These are phyloP conservation scores for Sugiyamaella chiloensis DNA, from an alignment of 805 yeast species.

Conservation along the genomic window DNA sequence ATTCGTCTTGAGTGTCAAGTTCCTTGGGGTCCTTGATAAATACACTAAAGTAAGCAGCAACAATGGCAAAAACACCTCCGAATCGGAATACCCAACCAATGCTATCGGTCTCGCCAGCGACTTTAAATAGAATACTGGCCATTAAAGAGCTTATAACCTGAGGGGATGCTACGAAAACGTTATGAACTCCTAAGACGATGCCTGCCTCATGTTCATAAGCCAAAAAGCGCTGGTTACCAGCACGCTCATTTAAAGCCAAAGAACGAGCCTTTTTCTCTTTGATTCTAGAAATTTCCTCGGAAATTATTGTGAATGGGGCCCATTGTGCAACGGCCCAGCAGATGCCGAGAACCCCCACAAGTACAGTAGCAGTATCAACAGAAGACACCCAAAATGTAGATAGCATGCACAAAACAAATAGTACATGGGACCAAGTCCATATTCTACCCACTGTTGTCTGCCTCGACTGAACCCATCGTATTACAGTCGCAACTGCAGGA, in stretches of 20 bases:
- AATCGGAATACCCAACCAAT: slow-evolving; percentile 57
- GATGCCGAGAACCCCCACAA: slow-evolving; percentile 54
- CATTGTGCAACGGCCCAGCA: slow-evolving; percentile 66
- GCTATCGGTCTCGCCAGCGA: slow-evolving; percentile 36
- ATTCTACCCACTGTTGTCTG: slow-evolving; percentile 37
- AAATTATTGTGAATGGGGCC: slow-evolving; percentile 63
- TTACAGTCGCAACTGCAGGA: background rate
- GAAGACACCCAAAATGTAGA: slow-evolving; percentile 45
- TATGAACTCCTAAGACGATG: slow-evolving; percentile 53
- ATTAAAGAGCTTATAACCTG: slow-evolving; percentile 52
- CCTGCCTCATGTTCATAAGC: slow-evolving; percentile 54
- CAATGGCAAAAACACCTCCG: slow-evolving; percentile 50
- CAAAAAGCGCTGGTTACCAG: slow-evolving; percentile 9
- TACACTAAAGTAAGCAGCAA: slow-evolving; percentile 44
- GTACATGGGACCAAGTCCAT: slow-evolving; percentile 51
- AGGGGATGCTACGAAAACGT: slow-evolving; percentile 56
- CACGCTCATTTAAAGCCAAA: slow-evolving; percentile 22
- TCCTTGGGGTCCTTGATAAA: slow-evolving; percentile 41
- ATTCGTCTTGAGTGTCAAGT: slow-evolving; percentile 24
- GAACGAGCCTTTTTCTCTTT: slow-evolving; percentile 42
- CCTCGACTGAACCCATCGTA: background rate
- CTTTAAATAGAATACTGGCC: slow-evolving; percentile 45
- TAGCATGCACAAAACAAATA: slow-evolving; percentile 49
- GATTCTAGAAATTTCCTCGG: slow-evolving; percentile 54
- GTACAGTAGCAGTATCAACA: slow-evolving; percentile 43